phyloP scores from a whole-genome alignment of 2,329 filamentous ascomycete species.

The Colletotrichum chrysophilum region DNA sequence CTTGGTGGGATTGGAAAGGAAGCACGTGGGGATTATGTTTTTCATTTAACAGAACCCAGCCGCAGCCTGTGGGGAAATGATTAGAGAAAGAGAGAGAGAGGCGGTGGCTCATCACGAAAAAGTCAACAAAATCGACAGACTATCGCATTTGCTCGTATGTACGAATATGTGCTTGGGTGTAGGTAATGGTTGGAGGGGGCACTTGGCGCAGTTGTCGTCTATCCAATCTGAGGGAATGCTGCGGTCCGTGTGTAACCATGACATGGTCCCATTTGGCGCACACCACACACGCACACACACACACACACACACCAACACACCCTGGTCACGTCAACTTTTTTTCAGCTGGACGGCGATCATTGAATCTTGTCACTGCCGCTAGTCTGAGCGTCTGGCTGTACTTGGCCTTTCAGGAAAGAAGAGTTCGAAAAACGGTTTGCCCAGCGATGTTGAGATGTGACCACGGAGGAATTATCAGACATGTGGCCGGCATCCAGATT shows the following conservation, averaged over 20 bases:
- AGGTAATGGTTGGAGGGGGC: not conserved
- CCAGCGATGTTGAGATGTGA: not conserved
- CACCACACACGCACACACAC: not conserved
- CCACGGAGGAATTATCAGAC: not conserved
- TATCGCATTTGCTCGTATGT: not conserved
- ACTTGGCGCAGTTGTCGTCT: not conserved
- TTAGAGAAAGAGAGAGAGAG: not conserved
- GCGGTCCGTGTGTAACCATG: not conserved
- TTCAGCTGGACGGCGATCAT: not conserved
- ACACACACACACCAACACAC: not conserved
- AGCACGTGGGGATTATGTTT: not conserved
- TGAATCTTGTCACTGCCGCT: not conserved
- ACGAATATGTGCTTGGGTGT: not conserved
- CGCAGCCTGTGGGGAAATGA: not conserved
- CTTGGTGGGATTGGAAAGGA: not conserved
- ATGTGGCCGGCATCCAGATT: not conserved
- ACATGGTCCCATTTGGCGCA: not conserved
- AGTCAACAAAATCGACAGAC: constrained; percentile 2
- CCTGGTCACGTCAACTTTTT: not conserved
- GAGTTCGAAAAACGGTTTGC: not conserved
- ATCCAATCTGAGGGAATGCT: not conserved
- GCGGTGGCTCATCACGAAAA: constrained; percentile 7
- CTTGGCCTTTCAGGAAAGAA: not conserved
- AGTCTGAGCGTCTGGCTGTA: not conserved
- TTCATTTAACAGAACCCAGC: not conserved